Evolutionary conservation across 108 stramenopile genomes (phyloP), one percentile per base, ranked within the genome.

Genomic region (Skeletonema costatum): DNA sequence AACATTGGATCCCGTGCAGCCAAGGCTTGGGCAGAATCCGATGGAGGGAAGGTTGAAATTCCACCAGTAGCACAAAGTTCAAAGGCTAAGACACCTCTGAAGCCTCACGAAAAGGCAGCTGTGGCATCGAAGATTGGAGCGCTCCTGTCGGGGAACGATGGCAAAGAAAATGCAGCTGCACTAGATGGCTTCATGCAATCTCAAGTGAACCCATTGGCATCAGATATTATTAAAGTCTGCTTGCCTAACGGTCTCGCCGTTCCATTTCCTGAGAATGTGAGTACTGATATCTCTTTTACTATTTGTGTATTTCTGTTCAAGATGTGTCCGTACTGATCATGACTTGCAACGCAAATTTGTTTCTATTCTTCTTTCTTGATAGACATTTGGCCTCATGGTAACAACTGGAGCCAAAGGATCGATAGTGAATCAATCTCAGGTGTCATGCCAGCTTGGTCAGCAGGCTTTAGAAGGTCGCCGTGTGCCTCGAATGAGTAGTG

Each of bases 401-500:
- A 89, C 93, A 7, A 98, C 99, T 5, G 99, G 99, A 4, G 99
- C 99, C 30, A 99, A 99, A 85, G 99, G 99, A 7, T 98, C 97
- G 16, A 94, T 91, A 69, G 99, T 99, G 21, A 99, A 99, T 82
- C 99, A 99, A 76, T 97, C 97, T 7, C 98, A 99, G 84, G 97
- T 99, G 9, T 88, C 97, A 10, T 99, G 99, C 80, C 97, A 93
- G 5, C 86, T 99, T n/a, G 99, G 99, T 50, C 99, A 99, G 79
- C 99, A 99, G 81, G 98, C 98, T 30, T 83, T 99, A 25, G 99
- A 99, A 78, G 99, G 99, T n/a, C 86, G 98, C 8, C 96, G 99
- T 35, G 99, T 99, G 30, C 99, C 99, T 11, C 72, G 98, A 60
- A 95, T 99, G 95, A 92, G 88, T 36, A 95, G 95, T 41, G 99